phyloP scores from a whole-genome alignment of 805 yeast genomes.

The Lachancea sp. region DNA sequence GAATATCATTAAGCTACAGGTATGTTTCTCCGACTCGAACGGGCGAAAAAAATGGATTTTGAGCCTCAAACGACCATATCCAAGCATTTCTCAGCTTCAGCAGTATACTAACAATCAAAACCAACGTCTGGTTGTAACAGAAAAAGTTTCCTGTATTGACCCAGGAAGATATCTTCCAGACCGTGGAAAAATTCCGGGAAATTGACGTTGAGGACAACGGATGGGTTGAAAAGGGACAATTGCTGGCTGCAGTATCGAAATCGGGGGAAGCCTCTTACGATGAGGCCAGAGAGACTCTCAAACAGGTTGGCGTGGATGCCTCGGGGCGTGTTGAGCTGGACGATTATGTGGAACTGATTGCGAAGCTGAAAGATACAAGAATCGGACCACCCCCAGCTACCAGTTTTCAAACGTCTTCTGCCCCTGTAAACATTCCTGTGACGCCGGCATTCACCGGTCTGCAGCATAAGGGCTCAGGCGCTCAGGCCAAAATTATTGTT shows the following conservation, averaged over 20 bases:
- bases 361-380: conserved; percentile 57
- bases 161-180: conserved; percentile 78
- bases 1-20: conserved; percentile 62
- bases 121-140: conserved; percentile 28
- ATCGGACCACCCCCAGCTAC: conserved; percentile 28
- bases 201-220: conserved; percentile 92
- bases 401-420: conserved; percentile 23
- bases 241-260: conserved; percentile 73
- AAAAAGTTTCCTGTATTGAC: conserved; percentile 79
- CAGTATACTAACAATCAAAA: neutral
- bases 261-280: conserved; percentile 82
- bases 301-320: conserved; percentile 87
- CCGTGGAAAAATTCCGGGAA: conserved; percentile 79
- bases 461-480: conserved; percentile 47
- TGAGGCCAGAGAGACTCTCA: conserved; percentile 87
- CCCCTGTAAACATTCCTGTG: conserved; percentile 26
- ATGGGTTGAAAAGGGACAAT: conserved; percentile 86
- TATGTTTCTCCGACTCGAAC: conserved; percentile 26
- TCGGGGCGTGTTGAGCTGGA: conserved; percentile 96
- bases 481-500: conserved; percentile 71
- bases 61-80: neutral
- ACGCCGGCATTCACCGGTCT: conserved; percentile 33
- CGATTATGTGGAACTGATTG: conserved; percentile 80
- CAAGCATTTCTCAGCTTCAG: no score
- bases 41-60: neutral